Conservation (phyloP, 352 stramenopile genomes). For the Phytophthora nicotianae region DNA sequence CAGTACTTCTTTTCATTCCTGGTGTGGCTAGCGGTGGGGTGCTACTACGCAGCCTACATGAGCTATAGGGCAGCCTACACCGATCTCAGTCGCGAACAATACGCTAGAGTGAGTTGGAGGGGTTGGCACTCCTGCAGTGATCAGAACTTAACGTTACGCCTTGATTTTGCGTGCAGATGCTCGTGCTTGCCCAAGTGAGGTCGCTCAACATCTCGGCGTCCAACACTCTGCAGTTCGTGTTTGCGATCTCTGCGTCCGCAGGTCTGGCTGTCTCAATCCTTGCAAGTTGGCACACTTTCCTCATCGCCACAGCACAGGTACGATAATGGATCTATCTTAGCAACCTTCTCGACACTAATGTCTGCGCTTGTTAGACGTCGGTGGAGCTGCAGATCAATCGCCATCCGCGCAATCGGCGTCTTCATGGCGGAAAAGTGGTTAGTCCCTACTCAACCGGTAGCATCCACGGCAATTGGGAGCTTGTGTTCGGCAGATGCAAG, state of each 20-base stretch:
- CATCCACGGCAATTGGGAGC: constrained; percentile 78
- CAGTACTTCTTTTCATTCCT: constrained; percentile 86
- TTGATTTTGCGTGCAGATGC: constrained; percentile 28
- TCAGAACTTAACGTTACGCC: not conserved
- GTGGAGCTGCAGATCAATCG: constrained; percentile 86
- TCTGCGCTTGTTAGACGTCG: constrained; percentile 53
- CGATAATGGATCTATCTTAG: not conserved
- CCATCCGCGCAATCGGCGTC: constrained; percentile 49
- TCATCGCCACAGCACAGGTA: constrained; percentile 82
- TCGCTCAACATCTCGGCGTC: constrained; percentile 25
- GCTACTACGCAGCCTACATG: constrained; percentile 62
- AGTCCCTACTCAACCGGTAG: constrained; percentile 71
- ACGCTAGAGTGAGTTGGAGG: constrained; percentile 50
- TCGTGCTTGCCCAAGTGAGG: constrained; percentile 26
- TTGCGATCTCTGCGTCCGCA: constrained; percentile 65
- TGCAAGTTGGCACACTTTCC: constrained; percentile 68
- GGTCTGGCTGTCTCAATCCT: constrained; percentile 72
- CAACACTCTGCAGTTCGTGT: constrained; percentile 67
- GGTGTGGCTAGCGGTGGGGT: constrained; percentile 64
- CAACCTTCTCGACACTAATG: constrained; percentile 2
- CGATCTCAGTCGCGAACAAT: constrained; percentile 54
- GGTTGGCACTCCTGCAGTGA: not conserved
- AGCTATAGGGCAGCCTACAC: constrained; percentile 65
- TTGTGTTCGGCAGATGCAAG: constrained; percentile 68
- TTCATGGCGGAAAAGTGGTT: constrained; percentile 53